A percentile compares a stretch with the other conserved stretches of the same genome.
Conservation (phyloP, 768 basidiomycete genomes). For the Ephemerocybe angulata region DNA sequence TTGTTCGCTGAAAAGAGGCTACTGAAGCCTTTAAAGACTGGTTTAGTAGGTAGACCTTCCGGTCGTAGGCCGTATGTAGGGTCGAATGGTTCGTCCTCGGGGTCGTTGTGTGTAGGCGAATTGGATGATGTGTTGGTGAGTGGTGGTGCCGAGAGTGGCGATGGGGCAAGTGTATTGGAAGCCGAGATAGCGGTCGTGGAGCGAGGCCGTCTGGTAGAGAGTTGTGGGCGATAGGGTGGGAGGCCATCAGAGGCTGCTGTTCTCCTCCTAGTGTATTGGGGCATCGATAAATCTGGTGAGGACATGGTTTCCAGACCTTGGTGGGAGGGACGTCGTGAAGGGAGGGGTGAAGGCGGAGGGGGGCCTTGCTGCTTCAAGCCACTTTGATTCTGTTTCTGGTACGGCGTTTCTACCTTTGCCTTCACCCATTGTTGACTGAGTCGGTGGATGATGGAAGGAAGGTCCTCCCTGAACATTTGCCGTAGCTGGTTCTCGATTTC, state of each 20-base stretch:
- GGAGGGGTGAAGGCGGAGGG: constrained; percentile 20
- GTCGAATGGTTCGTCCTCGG: constrained; percentile 79
- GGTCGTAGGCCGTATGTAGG: constrained; percentile 95
- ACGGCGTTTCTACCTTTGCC: constrained; percentile 90
- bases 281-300: constrained; percentile 35
- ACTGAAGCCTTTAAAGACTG: constrained; percentile 75
- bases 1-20: constrained; percentile 65
- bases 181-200: constrained; percentile 42
- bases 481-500: constrained; percentile 96
- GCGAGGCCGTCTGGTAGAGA: constrained; percentile 29
- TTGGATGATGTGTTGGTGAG: constrained; percentile 11
- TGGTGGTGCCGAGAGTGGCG: constrained; percentile 19
- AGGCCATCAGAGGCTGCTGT: constrained; percentile 14
- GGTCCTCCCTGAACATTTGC: constrained; percentile 97
- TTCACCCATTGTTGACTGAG: constrained; percentile 96
- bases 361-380: constrained; percentile 49
- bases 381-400: constrained; percentile 27
- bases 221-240: constrained; percentile 24
- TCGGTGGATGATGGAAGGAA: constrained; percentile 94
- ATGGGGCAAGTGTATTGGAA: constrained; percentile 25
- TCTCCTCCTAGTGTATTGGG: constrained; percentile 10
- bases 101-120: constrained; percentile 19
- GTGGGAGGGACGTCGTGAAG: constrained; percentile 5
- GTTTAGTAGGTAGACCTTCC: constrained; percentile 84
- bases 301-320: constrained; percentile 37